Conservation (phyloP, 805 yeast species). For the Blastobotrys terrestris region DNA sequence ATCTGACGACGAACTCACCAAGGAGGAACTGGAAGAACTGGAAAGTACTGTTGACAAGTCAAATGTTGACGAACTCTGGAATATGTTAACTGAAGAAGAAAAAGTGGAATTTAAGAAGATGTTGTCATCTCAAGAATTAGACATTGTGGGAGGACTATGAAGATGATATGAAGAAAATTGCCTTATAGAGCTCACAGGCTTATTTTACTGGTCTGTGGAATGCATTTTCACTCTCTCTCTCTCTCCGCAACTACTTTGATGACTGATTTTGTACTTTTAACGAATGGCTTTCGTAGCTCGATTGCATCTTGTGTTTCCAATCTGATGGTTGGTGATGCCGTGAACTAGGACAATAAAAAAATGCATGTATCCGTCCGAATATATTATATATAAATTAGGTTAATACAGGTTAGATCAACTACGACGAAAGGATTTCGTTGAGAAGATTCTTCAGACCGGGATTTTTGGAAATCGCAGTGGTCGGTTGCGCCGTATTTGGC, state of each 20-base stretch:
- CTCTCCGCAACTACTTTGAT: too few species aligned
- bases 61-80: conserved; percentile 14
- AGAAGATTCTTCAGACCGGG: conserved; percentile 5
- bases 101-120: conserved; percentile 7
- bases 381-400: not conserved
- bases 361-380: not conserved
- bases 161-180: too few species aligned
- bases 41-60: conserved; percentile 13
- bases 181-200: too few species aligned
- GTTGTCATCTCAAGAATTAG: not conserved
- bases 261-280: too few species aligned
- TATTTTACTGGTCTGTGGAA: too few species aligned
- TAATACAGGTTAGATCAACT: not conserved
- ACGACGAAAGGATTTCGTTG: conserved; percentile 4
- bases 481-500: not conserved
- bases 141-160: not conserved
- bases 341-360: too few species aligned
- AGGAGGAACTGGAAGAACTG: conserved; percentile 12
- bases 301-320: too few species aligned
- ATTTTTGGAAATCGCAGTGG: not conserved
- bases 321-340: too few species aligned
- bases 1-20: conserved; percentile 8
- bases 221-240: too few species aligned
- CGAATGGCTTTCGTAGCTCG: too few species aligned
- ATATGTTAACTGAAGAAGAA: conserved; percentile 14